Conservation (phyloP, 768 basidiomycete species). For the Hortiboletus flavorubellus region DNA sequence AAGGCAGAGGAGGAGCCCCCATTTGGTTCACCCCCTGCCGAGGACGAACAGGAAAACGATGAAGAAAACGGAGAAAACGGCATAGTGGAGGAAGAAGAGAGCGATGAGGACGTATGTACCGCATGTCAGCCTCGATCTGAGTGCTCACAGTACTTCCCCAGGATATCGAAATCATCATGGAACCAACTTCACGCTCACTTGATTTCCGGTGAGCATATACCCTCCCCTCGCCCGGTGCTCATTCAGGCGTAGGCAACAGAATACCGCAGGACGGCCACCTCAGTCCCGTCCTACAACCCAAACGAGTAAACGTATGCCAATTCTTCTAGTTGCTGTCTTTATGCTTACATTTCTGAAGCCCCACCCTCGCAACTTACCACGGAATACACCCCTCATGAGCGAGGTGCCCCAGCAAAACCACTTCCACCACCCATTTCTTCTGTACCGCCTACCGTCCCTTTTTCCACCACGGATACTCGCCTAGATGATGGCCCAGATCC, state of each 20-base stretch:
- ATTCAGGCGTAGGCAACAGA: slow-evolving; percentile 33
- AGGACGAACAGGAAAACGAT: slow-evolving; percentile 29
- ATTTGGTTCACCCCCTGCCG: slow-evolving; percentile 21
- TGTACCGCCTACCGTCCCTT: slow-evolving; percentile 20
- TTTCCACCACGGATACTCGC: slow-evolving; percentile 14
- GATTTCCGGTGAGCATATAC: slow-evolving; percentile 60
- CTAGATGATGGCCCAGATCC: slow-evolving; percentile 58
- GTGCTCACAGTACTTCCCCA: slow-evolving; percentile 27
- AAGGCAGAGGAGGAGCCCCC: slow-evolving; percentile 39
- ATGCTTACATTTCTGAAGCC: slow-evolving; percentile 17
- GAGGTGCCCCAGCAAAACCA: slow-evolving; percentile 45
- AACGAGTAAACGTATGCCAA: slow-evolving; percentile 28
- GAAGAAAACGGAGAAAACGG: slow-evolving; percentile 37
- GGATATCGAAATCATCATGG: slow-evolving; percentile 93
- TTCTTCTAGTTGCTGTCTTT: not conserved
- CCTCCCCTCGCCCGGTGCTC: not conserved
- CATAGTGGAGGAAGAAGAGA: slow-evolving; percentile 41
- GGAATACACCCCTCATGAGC: slow-evolving; percentile 74
- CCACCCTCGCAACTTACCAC: slow-evolving; percentile 66
- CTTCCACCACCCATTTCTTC: slow-evolving; percentile 16
- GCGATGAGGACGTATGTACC: slow-evolving; percentile 45
- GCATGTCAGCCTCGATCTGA: not conserved
- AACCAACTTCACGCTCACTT: slow-evolving; percentile 64
- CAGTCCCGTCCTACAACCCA: slow-evolving; percentile 32
- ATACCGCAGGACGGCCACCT: slow-evolving; percentile 29